These are phyloP conservation scores for Naganishia kalamii DNA, from an alignment of 768 basidiomycete genomes.

Conservation along the genomic window DNA sequence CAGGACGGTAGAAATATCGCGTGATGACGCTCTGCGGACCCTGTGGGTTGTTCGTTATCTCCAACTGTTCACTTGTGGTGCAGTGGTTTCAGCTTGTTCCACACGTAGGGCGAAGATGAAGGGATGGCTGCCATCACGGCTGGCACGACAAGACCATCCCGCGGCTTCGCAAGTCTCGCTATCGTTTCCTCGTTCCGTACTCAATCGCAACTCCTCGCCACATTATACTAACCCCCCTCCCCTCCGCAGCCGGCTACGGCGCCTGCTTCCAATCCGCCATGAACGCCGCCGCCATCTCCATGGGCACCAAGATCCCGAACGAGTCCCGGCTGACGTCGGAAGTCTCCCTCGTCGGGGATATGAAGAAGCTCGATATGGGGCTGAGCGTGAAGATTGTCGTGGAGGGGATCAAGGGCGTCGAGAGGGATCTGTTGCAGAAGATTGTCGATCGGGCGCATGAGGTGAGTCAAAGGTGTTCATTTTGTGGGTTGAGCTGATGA, in stretches of 20 bases:
- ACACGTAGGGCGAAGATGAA: no score
- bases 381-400: constrained; percentile 14
- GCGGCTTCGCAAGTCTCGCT: no score
- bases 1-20: no score
- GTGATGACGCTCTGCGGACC: no score
- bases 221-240: not conserved
- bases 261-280: constrained; percentile 21
- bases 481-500: not conserved
- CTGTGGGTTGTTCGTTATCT: no score
- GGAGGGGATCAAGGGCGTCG: constrained; percentile 9
- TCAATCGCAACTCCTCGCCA: no score
- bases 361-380: constrained; percentile 22
- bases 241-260: not conserved
- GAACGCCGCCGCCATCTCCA: constrained; percentile 17
- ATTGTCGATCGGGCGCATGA: constrained; percentile 18
- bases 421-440: constrained; percentile 12
- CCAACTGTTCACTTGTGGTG: no score
- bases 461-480: not conserved
- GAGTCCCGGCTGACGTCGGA: constrained; percentile 3
- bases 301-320: constrained; percentile 15
- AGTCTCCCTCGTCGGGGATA: constrained; percentile 15
- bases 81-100: no score
- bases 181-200: no score
- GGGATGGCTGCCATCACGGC: no score
- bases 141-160: no score